Evolutionary conservation across 177 flowering plant species (phyloP), one percentile per base, ranked within the genome.

Genomic region (Tripterygium wilfordii): DNA sequence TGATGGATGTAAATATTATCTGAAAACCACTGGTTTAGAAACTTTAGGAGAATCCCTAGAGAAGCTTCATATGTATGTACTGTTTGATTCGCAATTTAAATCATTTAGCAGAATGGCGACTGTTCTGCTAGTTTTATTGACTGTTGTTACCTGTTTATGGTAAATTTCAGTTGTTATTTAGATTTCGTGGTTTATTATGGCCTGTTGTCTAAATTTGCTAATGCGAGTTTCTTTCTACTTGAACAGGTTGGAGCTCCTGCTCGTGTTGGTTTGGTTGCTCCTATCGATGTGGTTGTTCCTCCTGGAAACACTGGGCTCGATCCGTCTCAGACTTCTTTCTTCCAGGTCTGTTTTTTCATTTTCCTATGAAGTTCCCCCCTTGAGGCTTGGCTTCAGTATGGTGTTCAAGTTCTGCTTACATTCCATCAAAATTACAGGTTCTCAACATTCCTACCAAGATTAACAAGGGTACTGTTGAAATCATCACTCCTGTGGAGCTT

Each of bases 381-480:
- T 10, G 10, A 28, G 7, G 5, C 30, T 28, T 31, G 8, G 5
- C 10, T 23, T 20, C 3, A 2, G 6, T 7, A 9, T 0, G 1
- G 8, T 12, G 3, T 15, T n/a, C 28, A 18, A 21, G 20, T 3
- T 14, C n/a, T 19, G 0, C 15, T 35, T 1, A 49, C 2, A 30
- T 6, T 12, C 12, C 12, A 6, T 30, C 12, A 30, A 30, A 23
- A 2, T 36, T 45, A 13, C 54, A 78, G 85, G 82, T 83, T 30
- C 76, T 83, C 8, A 83, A 83, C 47, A 83, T 83, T 19, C 82
- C 90, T 0, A 83, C 89, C 42, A 82, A 82, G 61, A 83, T 83
- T 72, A 83, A 83, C 84, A 83, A 83, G 76, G 90, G 90, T 42
- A 83, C 91, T 17, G 87, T 83, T n/a, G 91, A 83, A 74, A 83